Evolutionary conservation across 2,329 filamentous ascomycete genomes (phyloP).

Genomic region (Xylariaceae sp.): DNA sequence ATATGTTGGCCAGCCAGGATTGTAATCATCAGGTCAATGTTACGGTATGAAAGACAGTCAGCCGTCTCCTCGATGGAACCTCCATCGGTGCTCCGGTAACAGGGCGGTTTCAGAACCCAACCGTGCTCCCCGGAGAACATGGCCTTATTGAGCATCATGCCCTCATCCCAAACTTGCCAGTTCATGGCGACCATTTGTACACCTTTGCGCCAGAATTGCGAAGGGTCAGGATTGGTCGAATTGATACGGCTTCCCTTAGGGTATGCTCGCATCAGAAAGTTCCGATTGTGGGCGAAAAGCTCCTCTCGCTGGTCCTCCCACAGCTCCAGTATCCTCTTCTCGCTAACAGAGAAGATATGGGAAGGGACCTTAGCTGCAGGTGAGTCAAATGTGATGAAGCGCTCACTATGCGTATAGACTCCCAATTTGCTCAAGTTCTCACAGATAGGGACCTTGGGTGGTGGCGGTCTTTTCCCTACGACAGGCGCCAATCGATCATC

Average conservation of each 20-base stretch:
- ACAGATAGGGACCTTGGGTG: conserved; percentile 60
- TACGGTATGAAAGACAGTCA: conserved; percentile 45
- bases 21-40: conserved; percentile 67
- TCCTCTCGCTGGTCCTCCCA: conserved; percentile 63
- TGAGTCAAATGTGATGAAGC: conserved; percentile 70
- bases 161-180: conserved; percentile 92
- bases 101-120: conserved; percentile 80
- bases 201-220: conserved; percentile 86
- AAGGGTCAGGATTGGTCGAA: conserved; percentile 93
- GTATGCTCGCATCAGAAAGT: conserved; percentile 88
- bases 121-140: conserved; percentile 89
- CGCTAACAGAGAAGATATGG: conserved; percentile 85
- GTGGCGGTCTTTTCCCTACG: conserved; percentile 37
- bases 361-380: conserved; percentile 57
- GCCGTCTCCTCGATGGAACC: conserved; percentile 41
- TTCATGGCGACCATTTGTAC: conserved; percentile 98
- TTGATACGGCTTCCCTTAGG: conserved; percentile 74
- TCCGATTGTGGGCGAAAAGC: conserved; percentile 84
- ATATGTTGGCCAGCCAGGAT: conserved; percentile 76
- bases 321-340: conserved; percentile 66
- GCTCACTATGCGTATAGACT: conserved; percentile 83
- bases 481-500: conserved; percentile 36
- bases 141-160: conserved; percentile 94
- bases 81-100: conserved; percentile 57
- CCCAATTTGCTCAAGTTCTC: conserved; percentile 71